A percentile compares a stretch with the other conserved stretches of the same genome.
Conservation (phyloP, 352 stramenopile genomes). For the Elongisporangium undulatum region DNA sequence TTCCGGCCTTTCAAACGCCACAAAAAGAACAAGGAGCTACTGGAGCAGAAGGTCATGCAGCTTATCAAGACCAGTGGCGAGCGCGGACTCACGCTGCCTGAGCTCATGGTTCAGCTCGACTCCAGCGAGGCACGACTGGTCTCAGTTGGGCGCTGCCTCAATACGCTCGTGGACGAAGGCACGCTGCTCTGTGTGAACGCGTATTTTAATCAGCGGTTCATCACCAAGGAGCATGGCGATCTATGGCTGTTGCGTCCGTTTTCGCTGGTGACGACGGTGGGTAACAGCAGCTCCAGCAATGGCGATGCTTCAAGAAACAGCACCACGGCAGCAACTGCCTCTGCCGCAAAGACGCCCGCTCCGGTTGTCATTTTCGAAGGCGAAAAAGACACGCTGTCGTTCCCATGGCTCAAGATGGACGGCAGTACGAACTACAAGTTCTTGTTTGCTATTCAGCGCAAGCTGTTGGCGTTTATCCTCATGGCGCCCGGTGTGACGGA, state of each 20-base stretch:
- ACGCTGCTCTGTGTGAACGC: slow-evolving; percentile 61
- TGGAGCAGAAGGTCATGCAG: slow-evolving; percentile 19
- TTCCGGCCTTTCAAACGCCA: slow-evolving; percentile 15
- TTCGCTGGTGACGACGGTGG: slow-evolving; percentile 31
- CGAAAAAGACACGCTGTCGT: slow-evolving; percentile 75
- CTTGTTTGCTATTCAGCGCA: slow-evolving; percentile 73
- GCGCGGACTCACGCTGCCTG: slow-evolving; percentile 28
- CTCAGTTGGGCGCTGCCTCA: slow-evolving; percentile 24
- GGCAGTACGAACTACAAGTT: slow-evolving; percentile 71
- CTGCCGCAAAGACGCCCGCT: slow-evolving; percentile 7
- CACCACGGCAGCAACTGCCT: slow-evolving; percentile 2
- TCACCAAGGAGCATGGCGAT: slow-evolving; percentile 57
- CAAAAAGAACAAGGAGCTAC: slow-evolving; percentile 15
- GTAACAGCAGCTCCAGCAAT: not conserved
- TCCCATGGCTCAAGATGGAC: slow-evolving; percentile 83
- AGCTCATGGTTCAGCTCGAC: slow-evolving; percentile 17
- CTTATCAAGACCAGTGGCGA: slow-evolving; percentile 38
- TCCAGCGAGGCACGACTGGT: slow-evolving; percentile 5
- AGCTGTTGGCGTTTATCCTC: slow-evolving; percentile 54
- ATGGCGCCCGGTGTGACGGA: slow-evolving; percentile 56
- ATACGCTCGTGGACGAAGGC: slow-evolving; percentile 47
- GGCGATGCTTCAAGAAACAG: not conserved
- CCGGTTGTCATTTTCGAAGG: slow-evolving; percentile 58
- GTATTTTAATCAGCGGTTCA: slow-evolving; percentile 63
- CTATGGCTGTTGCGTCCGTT: slow-evolving; percentile 69